Conservation (phyloP, 2,329 filamentous ascomycete species). For the Fusarium solani-melongenae region DNA sequence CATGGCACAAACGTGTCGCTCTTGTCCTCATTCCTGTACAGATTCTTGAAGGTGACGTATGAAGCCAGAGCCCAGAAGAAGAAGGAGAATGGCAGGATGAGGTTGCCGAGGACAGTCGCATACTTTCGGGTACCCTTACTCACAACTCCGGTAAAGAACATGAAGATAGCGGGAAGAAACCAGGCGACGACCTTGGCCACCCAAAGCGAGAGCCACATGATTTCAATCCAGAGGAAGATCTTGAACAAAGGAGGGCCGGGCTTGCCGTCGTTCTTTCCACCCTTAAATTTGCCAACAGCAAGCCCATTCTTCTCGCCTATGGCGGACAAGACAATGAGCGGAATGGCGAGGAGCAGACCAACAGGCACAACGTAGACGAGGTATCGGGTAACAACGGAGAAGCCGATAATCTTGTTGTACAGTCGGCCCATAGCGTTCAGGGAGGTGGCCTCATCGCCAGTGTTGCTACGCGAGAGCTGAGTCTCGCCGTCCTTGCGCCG, state of each 20-base stretch:
- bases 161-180: conserved; percentile 69
- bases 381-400: conserved; percentile 73
- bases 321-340: conserved; percentile 66
- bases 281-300: conserved; percentile 22
- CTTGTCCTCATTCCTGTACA: conserved; percentile 53
- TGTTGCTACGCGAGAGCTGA: conserved; percentile 55
- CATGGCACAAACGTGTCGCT: conserved; percentile 57
- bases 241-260: conserved; percentile 65
- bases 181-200: conserved; percentile 73
- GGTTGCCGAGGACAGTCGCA: conserved; percentile 70
- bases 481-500: conserved; percentile 60
- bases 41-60: conserved; percentile 70
- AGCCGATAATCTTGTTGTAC: conserved; percentile 72
- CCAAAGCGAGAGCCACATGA: conserved; percentile 76
- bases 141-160: conserved; percentile 76
- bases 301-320: conserved; percentile 47
- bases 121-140: conserved; percentile 78
- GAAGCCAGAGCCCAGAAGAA: conserved; percentile 75
- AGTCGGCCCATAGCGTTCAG: conserved; percentile 74
- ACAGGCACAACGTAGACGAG: conserved; percentile 75
- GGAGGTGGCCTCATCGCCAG: conserved; percentile 66
- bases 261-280: conserved; percentile 2
- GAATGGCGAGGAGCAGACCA: conserved; percentile 69
- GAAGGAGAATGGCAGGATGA: conserved; percentile 74
- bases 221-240: conserved; percentile 76